Conservation (phyloP, 768 basidiomycete genomes). For the Psilocybe azurescens region DNA sequence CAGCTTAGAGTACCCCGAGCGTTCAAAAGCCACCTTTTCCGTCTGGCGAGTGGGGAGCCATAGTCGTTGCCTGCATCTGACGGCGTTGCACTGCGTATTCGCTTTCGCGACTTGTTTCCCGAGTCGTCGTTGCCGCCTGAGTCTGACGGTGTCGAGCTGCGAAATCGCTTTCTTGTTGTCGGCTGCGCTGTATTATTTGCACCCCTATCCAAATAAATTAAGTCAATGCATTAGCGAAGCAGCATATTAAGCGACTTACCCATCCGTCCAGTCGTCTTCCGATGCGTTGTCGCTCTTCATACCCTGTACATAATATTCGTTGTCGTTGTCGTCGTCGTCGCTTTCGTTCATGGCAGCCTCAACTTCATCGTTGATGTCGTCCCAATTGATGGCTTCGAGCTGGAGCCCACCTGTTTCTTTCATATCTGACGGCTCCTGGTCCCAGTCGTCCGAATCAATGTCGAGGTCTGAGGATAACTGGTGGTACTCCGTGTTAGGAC, state of each 20-base stretch:
- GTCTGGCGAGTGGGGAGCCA: conserved; percentile 78
- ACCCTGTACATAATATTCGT: conserved; percentile 24
- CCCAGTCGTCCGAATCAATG: conserved; percentile 73
- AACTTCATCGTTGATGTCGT: conserved; percentile 84
- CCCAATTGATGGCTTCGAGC: conserved; percentile 76
- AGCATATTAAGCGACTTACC: conserved; percentile 24
- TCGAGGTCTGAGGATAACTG: conserved; percentile 64
- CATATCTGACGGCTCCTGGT: conserved; percentile 41
- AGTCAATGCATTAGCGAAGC: background rate
- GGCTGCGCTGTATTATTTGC: conserved; percentile 44
- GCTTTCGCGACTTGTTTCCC: conserved; percentile 51
- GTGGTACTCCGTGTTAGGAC: conserved; percentile 38
- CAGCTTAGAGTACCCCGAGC: conserved; percentile 67
- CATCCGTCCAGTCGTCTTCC: conserved; percentile 62
- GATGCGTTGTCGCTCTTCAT: conserved; percentile 59
- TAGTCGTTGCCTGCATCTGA: conserved; percentile 52
- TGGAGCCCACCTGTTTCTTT: conserved; percentile 43
- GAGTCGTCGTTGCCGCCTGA: conserved; percentile 42
- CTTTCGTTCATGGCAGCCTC: conserved; percentile 87
- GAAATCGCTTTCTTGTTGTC: conserved; percentile 71
- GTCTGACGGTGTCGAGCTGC: conserved; percentile 76
- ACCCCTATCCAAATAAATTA: conserved; percentile 31
- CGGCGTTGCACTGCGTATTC: conserved; percentile 75
- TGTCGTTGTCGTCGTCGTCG: conserved; percentile 59
- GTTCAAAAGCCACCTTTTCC: conserved; percentile 76